Conservation (phyloP, 139 green algal genomes). For the Chlorella sp. region DNA sequence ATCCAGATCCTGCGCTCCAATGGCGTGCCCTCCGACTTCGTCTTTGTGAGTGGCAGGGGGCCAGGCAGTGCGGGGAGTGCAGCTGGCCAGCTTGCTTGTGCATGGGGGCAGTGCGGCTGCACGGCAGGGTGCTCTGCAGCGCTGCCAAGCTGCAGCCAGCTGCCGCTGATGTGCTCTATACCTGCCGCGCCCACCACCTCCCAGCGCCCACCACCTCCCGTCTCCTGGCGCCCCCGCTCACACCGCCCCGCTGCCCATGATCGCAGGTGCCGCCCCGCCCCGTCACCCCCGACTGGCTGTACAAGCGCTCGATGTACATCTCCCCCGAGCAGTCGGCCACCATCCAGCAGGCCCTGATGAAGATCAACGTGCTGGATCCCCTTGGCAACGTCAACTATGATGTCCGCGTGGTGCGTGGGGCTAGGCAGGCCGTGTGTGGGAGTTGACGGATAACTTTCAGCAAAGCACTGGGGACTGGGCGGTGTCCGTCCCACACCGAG, state of each 20-base stretch:
- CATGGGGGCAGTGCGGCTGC: background rate
- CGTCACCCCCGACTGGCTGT: constrained; percentile 13
- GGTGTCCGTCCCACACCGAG: too few relatives aligned
- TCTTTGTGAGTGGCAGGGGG: constrained; percentile 3
- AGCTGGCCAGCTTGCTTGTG: background rate
- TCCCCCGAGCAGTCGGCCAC: constrained; percentile 7
- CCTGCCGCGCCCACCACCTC: background rate
- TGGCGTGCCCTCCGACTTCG: background rate
- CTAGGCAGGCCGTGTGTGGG: background rate
- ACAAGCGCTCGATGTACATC: constrained; percentile 19
- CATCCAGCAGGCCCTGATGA: background rate
- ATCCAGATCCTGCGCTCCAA: constrained; percentile 2
- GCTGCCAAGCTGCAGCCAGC: too few relatives aligned
- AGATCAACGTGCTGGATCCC: constrained; percentile 10
- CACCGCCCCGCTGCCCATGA: background rate
- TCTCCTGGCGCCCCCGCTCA: background rate
- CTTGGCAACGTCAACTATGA: constrained; percentile 10
- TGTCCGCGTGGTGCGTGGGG: background rate
- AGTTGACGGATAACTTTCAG: background rate
- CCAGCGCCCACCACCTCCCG: background rate
- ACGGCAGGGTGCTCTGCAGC: too few relatives aligned
- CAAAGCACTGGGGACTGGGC: too few relatives aligned
- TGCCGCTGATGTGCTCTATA: too few relatives aligned
- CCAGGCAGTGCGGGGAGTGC: background rate
- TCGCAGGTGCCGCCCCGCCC: background rate